Percentiles rank a stretch among this genome's conserved stretches.
Conservation (phyloP, 352 stramenopile genomes). For the Elongisporangium prolatum region DNA sequence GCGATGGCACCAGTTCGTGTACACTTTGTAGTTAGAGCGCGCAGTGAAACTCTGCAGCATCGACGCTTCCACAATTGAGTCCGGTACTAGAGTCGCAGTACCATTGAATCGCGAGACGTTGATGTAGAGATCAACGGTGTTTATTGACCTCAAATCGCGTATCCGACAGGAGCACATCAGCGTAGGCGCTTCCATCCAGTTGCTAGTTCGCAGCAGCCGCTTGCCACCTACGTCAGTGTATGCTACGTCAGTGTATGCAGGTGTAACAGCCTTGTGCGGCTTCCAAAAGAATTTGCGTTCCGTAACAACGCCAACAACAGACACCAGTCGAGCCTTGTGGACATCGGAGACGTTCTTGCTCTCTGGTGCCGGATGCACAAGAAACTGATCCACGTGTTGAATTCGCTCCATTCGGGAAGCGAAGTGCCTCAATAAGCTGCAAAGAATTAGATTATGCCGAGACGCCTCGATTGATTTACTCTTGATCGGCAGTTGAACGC, state of each 20-base stretch:
- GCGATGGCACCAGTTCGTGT: conserved; percentile 45
- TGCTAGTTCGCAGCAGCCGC: background rate
- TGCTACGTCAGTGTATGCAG: conserved; percentile 6
- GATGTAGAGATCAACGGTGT: conserved; percentile 44
- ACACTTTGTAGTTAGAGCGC: conserved; percentile 55
- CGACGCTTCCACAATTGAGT: conserved; percentile 43
- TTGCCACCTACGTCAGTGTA: background rate
- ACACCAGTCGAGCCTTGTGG: conserved; percentile 1
- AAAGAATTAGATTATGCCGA: background rate
- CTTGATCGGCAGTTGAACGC: background rate
- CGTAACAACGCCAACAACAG: conserved; percentile 14
- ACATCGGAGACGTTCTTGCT: background rate
- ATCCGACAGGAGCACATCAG: conserved; percentile 23
- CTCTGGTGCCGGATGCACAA: background rate
- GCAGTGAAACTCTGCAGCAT: conserved; percentile 53
- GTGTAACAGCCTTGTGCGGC: background rate
- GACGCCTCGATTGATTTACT: background rate
- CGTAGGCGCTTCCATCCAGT: conserved; percentile 3
- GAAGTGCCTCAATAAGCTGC: background rate
- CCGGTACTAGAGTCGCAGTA: conserved; percentile 19
- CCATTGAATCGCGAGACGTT: conserved; percentile 39
- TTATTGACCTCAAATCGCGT: conserved; percentile 33
- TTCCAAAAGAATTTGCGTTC: conserved; percentile 9
- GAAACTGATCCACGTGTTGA: background rate
- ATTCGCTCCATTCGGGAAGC: background rate